A percentile compares a stretch with the other conserved stretches of the same genome.
Evolutionary conservation across 495 filamentous ascomycete genomes (phyloP).

Genomic region (Pyrenopolyporus hunteri): DNA sequence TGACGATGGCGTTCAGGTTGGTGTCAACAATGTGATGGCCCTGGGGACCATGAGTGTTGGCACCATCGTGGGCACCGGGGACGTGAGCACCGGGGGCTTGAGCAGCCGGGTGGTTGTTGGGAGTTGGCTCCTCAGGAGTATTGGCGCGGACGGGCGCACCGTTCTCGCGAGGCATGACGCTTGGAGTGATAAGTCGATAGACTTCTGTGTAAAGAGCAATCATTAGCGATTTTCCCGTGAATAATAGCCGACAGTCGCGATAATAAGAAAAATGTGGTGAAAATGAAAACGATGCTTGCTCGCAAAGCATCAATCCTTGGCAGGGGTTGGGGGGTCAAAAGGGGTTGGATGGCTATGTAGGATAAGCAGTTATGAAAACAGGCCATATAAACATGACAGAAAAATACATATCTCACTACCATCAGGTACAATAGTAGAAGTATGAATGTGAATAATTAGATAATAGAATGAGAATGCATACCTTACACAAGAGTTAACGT

Average conservation of each 20-base stretch:
- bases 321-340: too few relatives aligned
- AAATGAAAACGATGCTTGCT: too few relatives aligned
- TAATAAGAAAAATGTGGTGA: neutral
- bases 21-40: conserved; percentile 25
- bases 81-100: conserved; percentile 21
- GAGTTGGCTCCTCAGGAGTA: neutral
- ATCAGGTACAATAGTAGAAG: too few relatives aligned
- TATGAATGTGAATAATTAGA: neutral
- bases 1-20: conserved; percentile 42
- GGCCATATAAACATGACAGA: too few relatives aligned
- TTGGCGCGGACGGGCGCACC: neutral
- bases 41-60: conserved; percentile 17
- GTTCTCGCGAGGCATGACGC: conserved; percentile 15
- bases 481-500: conserved; percentile 18
- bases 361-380: too few relatives aligned
- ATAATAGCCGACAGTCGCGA: neutral
- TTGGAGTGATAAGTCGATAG: conserved; percentile 13
- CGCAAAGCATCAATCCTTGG: too few relatives aligned
- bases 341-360: too few relatives aligned
- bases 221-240: neutral
- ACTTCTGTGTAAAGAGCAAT: neutral
- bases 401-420: too few relatives aligned
- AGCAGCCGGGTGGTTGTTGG: conserved; percentile 6
- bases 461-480: conserved; percentile 5
- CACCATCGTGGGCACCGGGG: conserved; percentile 18